Base-by-base conservation (phyloP, 2,329 filamentous ascomycete species). In the Monosporascus sp. region DNA sequence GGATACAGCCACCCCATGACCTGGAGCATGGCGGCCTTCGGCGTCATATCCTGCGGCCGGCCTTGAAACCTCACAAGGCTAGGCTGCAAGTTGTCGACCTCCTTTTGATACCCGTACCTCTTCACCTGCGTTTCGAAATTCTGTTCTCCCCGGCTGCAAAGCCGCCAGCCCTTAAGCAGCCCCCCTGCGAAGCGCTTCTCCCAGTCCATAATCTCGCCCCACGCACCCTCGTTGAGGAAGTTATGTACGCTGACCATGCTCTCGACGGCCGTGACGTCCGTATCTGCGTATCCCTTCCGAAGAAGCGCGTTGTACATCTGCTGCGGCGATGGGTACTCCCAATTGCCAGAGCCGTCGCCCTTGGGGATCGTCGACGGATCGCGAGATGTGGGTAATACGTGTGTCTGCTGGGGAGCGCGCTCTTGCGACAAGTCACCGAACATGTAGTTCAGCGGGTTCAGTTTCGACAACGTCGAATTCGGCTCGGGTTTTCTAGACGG, bases 271-370 rank as follows among this genome's bases (percentile, higher is more conserved):
- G 93, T 94, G 51, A 90, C 83, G 52, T 96, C 92, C 0, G 94
- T 97, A 69, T 97, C 92, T 1, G 88, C 91, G 72, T 97, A 94
- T 54, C 94, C 94, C 73, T 99, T 99, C 59, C 94, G 87, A 57
- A 97, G 76, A 74, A 99, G 87, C 7, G 94, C 94, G 67, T 99
- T 97, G 79, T 97, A 99, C 94, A 99, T 99, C 73, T 99, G 94
- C 75, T 99, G 94, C 0, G 94, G 93, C 0, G 91, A 97, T 0
- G 94, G 94, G 68, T 99, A 99, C 72, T 97, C 94, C 94, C 94
- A 99, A 65, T 89, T 95, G 47, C 85, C 83, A 50, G 86, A 80
- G 48, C 83, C 81, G 55, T 88, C 85, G 64, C 89, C 90, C 62
- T 88, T 88, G n/a, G 94, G 94, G 62, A 99, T 99, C 1, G 92